phyloP scores from a whole-genome alignment of 345 rosid genomes.

The Eucalyptus camaldulensis region DNA sequence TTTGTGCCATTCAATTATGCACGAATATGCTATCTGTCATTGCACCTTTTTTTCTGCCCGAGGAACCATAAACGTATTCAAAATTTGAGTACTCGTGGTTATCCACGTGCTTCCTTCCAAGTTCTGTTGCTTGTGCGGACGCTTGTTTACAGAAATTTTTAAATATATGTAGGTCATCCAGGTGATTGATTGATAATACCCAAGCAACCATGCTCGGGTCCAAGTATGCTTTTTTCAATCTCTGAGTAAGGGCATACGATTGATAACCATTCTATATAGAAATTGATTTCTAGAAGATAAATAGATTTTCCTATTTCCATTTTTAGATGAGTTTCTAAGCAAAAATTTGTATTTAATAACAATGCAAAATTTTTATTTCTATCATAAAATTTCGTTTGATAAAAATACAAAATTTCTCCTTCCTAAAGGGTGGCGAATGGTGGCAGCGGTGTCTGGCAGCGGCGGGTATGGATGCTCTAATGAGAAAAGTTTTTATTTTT shows the following conservation, averaged over 20 bases:
- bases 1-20: not conserved
- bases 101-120: not conserved
- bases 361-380: too few relatives aligned
- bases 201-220: not conserved
- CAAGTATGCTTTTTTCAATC: not conserved
- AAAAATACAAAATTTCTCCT: too few relatives aligned
- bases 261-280: too few relatives aligned
- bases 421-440: fast-evolving
- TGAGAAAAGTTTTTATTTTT: too few relatives aligned
- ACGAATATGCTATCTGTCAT: not conserved
- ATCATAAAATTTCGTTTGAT: too few relatives aligned
- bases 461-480: fast-evolving
- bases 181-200: not conserved
- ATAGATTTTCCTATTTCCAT: too few relatives aligned
- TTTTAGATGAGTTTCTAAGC: too few relatives aligned
- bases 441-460: fast-evolving
- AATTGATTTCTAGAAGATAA: too few relatives aligned
- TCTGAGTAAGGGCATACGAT: fast-evolving
- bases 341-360: too few relatives aligned
- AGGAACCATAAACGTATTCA: not conserved
- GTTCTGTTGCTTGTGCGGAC: not conserved
- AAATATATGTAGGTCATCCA: not conserved
- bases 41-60: not conserved
- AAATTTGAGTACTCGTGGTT: not conserved
- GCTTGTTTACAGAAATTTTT: not conserved